phyloP scores from a whole-genome alignment of 192 early-diverging fungal genomes.

The Coemansia sp. region DNA sequence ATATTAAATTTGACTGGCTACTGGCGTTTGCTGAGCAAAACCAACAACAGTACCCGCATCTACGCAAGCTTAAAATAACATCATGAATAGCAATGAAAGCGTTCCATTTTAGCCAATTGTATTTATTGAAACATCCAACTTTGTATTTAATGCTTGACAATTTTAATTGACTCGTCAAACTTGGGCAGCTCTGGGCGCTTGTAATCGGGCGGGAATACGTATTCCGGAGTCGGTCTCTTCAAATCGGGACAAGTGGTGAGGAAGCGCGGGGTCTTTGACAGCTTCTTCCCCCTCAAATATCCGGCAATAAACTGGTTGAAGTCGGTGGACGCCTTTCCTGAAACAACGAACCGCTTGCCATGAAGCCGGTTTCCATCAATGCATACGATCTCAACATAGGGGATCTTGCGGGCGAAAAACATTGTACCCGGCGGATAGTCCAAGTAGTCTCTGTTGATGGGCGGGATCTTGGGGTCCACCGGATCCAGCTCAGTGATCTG shows the following conservation, averaged over 20 bases:
- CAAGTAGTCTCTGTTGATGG: constrained; percentile 13
- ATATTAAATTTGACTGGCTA: neutral
- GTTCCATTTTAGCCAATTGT: too few relatives aligned
- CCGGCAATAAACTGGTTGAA: constrained; percentile 34
- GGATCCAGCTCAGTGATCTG: constrained; percentile 27
- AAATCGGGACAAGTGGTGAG: constrained; percentile 4
- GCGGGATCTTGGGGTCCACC: constrained; percentile 1
- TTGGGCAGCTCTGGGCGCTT: neutral
- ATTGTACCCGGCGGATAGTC: constrained; percentile 22
- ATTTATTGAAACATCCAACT: too few relatives aligned
- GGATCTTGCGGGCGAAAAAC: constrained; percentile 15
- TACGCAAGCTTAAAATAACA: neutral
- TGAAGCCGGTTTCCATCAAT: constrained; percentile 39
- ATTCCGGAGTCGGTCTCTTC: constrained; percentile 21
- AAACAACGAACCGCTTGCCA: constrained; percentile 24
- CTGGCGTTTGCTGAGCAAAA: neutral
- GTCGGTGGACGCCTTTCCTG: constrained; percentile 27
- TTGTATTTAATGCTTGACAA: neutral
- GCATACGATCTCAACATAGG: constrained; percentile 35
- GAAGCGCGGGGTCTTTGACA: constrained; percentile 15
- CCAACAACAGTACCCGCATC: neutral
- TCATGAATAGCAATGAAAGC: neutral
- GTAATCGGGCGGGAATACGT: constrained; percentile 29
- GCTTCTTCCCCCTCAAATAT: constrained; percentile 19
- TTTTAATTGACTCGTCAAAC: neutral